These are phyloP conservation scores for Amanita phalloides DNA, from an alignment of 768 basidiomycete genomes.

Conservation along the genomic window DNA sequence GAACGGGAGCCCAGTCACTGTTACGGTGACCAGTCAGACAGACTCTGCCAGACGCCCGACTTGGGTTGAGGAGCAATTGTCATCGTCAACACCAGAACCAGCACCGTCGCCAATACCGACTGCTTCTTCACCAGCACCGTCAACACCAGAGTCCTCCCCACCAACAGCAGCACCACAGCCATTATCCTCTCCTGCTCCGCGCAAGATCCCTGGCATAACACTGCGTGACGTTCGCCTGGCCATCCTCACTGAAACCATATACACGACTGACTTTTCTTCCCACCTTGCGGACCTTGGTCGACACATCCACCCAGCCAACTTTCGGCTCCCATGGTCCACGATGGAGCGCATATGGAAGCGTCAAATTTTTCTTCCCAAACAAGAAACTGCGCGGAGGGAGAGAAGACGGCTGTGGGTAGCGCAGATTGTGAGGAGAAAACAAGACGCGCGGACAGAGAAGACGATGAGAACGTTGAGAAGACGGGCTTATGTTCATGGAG, in stretches of 20 bases:
- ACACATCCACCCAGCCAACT: slow-evolving; percentile 4
- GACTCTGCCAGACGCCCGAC: slow-evolving; percentile 4
- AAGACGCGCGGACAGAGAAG: not conserved
- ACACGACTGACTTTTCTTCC: not conserved
- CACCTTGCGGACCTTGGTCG: slow-evolving; percentile 3
- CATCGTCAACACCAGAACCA: not conserved
- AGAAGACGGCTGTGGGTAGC: not conserved
- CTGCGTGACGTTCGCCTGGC: slow-evolving; percentile 5
- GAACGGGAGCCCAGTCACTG: slow-evolving; percentile 1
- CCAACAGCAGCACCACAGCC: not conserved
- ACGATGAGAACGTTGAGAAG: not conserved
- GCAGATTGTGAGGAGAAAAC: not conserved
- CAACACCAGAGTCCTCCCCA: not conserved
- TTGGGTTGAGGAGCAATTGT: slow-evolving; percentile 2
- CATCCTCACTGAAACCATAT: slow-evolving; percentile 2
- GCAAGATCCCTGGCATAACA: slow-evolving; percentile 2
- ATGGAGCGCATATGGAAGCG: slow-evolving; percentile 5
- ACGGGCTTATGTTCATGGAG: not conserved
- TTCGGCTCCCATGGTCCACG: slow-evolving; percentile 2
- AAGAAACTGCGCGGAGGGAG: not conserved
- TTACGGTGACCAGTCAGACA: slow-evolving; percentile 4
- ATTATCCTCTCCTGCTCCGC: not conserved
- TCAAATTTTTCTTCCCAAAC: slow-evolving; percentile 1
- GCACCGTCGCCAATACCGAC: too few species aligned
- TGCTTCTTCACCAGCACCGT: too few species aligned